A percentile compares a stretch with the other conserved stretches of the same genome.
These are phyloP conservation scores for Batkoa obscura DNA, from an alignment of 371 early-diverging fungal species.

Conservation along the genomic window DNA sequence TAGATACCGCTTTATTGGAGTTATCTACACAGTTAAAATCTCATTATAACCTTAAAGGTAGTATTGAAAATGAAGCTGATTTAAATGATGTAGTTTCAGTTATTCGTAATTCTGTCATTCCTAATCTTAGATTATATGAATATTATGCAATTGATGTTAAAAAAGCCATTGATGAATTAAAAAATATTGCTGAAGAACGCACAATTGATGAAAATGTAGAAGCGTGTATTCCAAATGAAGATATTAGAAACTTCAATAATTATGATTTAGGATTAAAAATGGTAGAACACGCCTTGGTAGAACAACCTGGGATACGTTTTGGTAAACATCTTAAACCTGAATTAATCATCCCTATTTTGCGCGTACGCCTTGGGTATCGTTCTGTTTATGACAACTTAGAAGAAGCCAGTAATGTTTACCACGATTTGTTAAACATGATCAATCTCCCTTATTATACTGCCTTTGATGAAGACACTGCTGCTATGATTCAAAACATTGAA, in stretches of 20 bases:
- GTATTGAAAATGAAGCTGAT: conserved; percentile 37
- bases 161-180: conserved; percentile 18
- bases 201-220: conserved; percentile 8
- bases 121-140: conserved; percentile 65
- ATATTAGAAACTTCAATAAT: conserved; percentile 16
- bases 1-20: conserved; percentile 53
- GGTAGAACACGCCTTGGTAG: not conserved
- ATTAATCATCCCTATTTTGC: conserved; percentile 16
- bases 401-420: conserved; percentile 14
- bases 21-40: conserved; percentile 19
- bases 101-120: conserved; percentile 34
- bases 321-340: conserved; percentile 17
- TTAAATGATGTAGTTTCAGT: conserved; percentile 37
- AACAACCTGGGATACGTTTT: conserved; percentile 11
- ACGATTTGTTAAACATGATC: conserved; percentile 48
- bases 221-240: conserved; percentile 72
- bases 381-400: conserved; percentile 9
- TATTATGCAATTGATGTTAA: conserved; percentile 58
- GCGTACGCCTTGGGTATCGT: not conserved
- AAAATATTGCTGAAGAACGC: conserved; percentile 13
- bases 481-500: conserved; percentile 50
- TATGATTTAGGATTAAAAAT: not conserved
- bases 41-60: conserved; percentile 5
- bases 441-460: conserved; percentile 66
- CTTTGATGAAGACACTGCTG: conserved; percentile 56